Evolutionary conservation across 139 green algal species (phyloP).

Genomic region (Pedinophyceae sp.): DNA sequence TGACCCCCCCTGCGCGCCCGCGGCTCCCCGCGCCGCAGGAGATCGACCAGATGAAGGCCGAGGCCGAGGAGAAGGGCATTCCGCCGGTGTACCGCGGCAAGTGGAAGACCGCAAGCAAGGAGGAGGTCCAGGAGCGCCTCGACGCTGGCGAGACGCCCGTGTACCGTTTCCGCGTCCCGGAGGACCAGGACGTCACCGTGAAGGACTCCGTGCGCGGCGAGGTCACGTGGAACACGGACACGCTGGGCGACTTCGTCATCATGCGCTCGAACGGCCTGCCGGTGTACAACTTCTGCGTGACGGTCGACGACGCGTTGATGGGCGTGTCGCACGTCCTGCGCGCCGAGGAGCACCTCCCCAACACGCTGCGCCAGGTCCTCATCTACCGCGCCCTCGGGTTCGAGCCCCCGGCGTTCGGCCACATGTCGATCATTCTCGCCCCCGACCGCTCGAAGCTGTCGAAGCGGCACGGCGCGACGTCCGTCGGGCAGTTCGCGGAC

Average conservation of each 20-base stretch:
- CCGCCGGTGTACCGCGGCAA: slow-evolving; percentile 90
- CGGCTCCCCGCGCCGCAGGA: no score
- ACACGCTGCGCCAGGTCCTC: slow-evolving; percentile 86
- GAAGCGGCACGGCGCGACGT: slow-evolving; percentile 80
- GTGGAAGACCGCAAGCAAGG: slow-evolving; percentile 68
- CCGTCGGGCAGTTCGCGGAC: slow-evolving; percentile 85
- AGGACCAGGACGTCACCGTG: slow-evolving; percentile 33
- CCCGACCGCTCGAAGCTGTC: slow-evolving; percentile 93
- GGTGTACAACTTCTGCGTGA: slow-evolving; percentile 99
- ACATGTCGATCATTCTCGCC: slow-evolving; percentile 94
- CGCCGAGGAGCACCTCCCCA: slow-evolving; percentile 97
- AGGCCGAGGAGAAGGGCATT: slow-evolving; percentile 82
- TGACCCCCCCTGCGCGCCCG: no score
- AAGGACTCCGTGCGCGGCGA: slow-evolving; percentile 51
- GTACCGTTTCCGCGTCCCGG: slow-evolving; percentile 87
- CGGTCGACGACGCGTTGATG: slow-evolving; percentile 94
- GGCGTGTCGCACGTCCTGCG: slow-evolving; percentile 89
- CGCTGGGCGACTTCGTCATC: slow-evolving; percentile 96
- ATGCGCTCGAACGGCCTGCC: slow-evolving; percentile 89
- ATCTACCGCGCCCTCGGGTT: slow-evolving; percentile 91
- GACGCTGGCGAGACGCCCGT: slow-evolving; percentile 63
- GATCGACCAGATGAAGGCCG: slow-evolving; percentile 53
- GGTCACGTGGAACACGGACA: slow-evolving; percentile 90
- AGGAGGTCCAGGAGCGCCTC: slow-evolving; percentile 67
- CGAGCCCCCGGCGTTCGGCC: slow-evolving; percentile 62